Evolutionary conservation across 768 basidiomycete species (phyloP).

Genomic region (Lentinula detonsa): DNA sequence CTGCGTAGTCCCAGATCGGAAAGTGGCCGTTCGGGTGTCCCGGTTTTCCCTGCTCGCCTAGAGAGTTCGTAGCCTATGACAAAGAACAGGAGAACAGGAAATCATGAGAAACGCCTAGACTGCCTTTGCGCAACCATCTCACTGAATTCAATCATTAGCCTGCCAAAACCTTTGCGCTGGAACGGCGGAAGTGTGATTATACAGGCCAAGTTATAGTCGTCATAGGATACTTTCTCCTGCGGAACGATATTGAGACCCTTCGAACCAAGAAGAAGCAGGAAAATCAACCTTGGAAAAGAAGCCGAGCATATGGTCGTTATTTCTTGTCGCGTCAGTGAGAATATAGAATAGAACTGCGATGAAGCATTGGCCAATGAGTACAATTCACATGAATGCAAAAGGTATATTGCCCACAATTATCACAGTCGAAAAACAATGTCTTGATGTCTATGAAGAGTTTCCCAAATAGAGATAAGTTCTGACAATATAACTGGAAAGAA

Average conservation of each 20-base stretch:
- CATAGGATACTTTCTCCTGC: constrained; percentile 91
- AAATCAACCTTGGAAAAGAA: constrained; percentile 60
- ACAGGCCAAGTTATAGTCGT: constrained; percentile 95
- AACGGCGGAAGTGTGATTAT: constrained; percentile 94
- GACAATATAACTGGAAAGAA: constrained; percentile 77
- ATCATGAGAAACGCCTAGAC: neutral
- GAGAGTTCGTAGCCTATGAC: constrained; percentile 86
- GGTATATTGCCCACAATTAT: constrained; percentile 58
- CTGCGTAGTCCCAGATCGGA: constrained; percentile 89
- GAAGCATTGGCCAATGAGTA: neutral
- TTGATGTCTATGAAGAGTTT: constrained; percentile 99
- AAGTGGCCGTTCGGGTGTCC: constrained; percentile 92
- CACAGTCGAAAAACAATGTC: constrained; percentile 87
- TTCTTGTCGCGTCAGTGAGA: constrained; percentile 76
- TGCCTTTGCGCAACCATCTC: constrained; percentile 18
- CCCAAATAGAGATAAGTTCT: constrained; percentile 92
- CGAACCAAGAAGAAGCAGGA: neutral
- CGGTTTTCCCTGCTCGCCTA: constrained; percentile 67
- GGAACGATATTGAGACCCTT: neutral
- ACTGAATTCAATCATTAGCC: constrained; percentile 99
- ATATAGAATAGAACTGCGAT: constrained; percentile 83
- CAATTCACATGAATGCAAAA: neutral
- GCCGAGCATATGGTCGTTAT: constrained; percentile 74
- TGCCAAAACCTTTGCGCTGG: constrained; percentile 86
- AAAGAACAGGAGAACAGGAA: neutral